Base-by-base conservation (phyloP, 2,329 filamentous ascomycete species). In the Botrytis pseudocinerea region DNA sequence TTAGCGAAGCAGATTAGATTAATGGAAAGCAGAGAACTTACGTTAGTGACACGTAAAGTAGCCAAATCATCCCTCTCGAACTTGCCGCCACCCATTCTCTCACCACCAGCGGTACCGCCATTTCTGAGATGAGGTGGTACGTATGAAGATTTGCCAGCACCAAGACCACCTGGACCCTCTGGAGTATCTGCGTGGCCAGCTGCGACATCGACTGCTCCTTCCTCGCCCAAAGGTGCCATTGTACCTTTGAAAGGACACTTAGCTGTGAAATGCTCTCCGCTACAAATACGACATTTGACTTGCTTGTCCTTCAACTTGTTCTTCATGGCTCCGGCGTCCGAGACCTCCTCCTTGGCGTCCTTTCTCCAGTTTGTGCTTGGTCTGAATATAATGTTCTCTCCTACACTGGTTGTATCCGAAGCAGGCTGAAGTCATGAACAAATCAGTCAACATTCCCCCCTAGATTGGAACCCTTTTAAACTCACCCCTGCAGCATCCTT, bases 241-340 rank as follows among this genome's bases (percentile, higher is more conserved):
- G 95, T 99, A 83, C 98, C 96, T 88, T 98, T 99, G 91, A 97
- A 99, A 51, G 96, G 96, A 90, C 96, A 99, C 83, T 96, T 92
- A 78, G 95, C 95, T 60, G 96, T 99, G 88, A 98, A 99, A 90
- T 99, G 96, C 87, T 99, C 96, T 82, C 95, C 96, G 82, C 91
- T 93, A 87, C 96, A 99, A 83, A 99, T 98, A 88, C 96, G 93
- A 85, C 96, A 99, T 89, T 98, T 98, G 88, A 99, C 97, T 87
- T 98, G 97, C 90, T 98, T 97, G 87, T 98, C 95, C 90, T 96
- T 97, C 81, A 98, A 88, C 86, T 93, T 92, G 82, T 91, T 89
- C 85, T 93, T 93, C 85, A 92, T 89, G 80, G 87, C 87, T 84
- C 92, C 90, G 80, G 92, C 90, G 83, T 93, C 92, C 81, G 88